A percentile compares a stretch with the other conserved stretches of the same genome.
These are phyloP conservation scores for Hypoxylon sp. DNA, from an alignment of 2,329 filamentous ascomycete genomes.

Conservation along the genomic window DNA sequence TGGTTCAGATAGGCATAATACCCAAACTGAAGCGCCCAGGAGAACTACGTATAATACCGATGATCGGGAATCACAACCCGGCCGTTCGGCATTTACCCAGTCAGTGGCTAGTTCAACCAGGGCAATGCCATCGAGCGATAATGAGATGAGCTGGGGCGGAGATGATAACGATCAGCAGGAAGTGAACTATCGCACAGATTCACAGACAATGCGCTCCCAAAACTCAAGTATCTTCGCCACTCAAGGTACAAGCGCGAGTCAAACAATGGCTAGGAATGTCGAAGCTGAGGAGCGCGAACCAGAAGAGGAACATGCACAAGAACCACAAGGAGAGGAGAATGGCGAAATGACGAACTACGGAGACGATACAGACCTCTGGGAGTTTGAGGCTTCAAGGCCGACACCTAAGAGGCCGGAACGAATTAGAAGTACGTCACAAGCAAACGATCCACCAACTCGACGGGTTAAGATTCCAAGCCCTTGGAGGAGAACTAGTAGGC, in stretches of 20 bases:
- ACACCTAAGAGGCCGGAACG: slow-evolving; percentile 55
- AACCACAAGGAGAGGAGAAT: slow-evolving; percentile 32
- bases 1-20: slow-evolving; percentile 33
- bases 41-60: slow-evolving; percentile 23
- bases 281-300: slow-evolving; percentile 44
- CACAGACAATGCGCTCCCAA: slow-evolving; percentile 29
- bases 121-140: slow-evolving; percentile 37
- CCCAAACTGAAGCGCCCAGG: slow-evolving; percentile 32
- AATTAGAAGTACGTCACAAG: slow-evolving; percentile 41
- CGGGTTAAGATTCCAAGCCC: slow-evolving; percentile 58
- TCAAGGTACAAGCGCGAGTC: slow-evolving; percentile 34
- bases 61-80: slow-evolving; percentile 18
- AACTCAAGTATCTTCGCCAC: slow-evolving; percentile 39
- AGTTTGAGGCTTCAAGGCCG: slow-evolving; percentile 68
- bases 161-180: slow-evolving; percentile 40
- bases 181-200: slow-evolving; percentile 33
- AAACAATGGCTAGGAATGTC: slow-evolving; percentile 36
- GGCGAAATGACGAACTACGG: slow-evolving; percentile 31
- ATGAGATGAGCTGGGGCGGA: slow-evolving; percentile 40
- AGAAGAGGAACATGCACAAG: slow-evolving; percentile 38
- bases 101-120: slow-evolving; percentile 45
- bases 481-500: slow-evolving; percentile 58
- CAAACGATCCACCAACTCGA: slow-evolving; percentile 44
- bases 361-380: slow-evolving; percentile 69
- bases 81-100: slow-evolving; percentile 7